These are phyloP conservation scores for Tremellales sp. DNA, from an alignment of 1,284 basidiomycete species.

Conservation along the genomic window DNA sequence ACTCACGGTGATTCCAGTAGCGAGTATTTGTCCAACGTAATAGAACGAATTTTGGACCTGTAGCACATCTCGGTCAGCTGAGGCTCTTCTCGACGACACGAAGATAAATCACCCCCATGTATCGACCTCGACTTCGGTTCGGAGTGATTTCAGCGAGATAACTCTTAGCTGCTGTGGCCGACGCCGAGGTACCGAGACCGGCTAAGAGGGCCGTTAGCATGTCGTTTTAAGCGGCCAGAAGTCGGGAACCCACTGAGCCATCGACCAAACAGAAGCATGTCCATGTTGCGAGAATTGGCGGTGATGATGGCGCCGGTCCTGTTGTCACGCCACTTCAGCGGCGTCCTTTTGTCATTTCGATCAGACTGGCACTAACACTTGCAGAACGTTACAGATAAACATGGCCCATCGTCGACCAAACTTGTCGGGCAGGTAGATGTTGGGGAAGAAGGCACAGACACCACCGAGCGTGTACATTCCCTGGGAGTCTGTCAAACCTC, in stretches of 20 bases:
- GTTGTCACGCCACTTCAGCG: too few relatives aligned
- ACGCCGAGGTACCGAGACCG: not conserved
- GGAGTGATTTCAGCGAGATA: constrained; percentile 55
- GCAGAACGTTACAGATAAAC: not conserved
- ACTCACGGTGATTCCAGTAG: too few relatives aligned
- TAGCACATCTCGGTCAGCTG: too few relatives aligned
- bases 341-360: too few relatives aligned
- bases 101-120: constrained; percentile 55
- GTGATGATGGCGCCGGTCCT: not conserved
- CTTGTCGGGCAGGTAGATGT: not conserved
- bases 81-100: too few relatives aligned
- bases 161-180: constrained; percentile 6
- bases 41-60: constrained; percentile 50
- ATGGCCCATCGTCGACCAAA: not conserved
- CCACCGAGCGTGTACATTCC: not conserved
- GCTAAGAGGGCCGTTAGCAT: too few relatives aligned
- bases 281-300: not conserved
- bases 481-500: not conserved
- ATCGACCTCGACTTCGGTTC: constrained; percentile 52
- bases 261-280: constrained; percentile 5
- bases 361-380: too few relatives aligned
- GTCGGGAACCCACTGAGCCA: constrained; percentile 6
- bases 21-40: constrained; percentile 56
- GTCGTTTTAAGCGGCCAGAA: too few relatives aligned
- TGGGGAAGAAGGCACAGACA: not conserved